Evolutionary conservation across 1,284 basidiomycete genomes (phyloP).

Genomic region (Agroathelia rolfsii): DNA sequence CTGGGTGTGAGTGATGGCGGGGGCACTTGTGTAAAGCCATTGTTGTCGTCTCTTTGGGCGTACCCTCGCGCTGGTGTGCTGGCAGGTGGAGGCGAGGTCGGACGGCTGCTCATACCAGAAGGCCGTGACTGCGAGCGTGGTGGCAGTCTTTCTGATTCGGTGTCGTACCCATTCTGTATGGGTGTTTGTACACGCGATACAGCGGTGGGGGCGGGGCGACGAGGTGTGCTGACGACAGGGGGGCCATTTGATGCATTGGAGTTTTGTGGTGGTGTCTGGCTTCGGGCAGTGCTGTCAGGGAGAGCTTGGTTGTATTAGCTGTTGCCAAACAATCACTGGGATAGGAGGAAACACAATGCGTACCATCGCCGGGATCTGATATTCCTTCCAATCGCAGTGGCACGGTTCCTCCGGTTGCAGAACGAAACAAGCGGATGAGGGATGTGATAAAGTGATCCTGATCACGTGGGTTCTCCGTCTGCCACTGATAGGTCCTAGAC

Average conservation of each 20-base stretch:
- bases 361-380: constrained; percentile 26
- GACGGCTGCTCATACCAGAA: not conserved
- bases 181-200: constrained; percentile 11
- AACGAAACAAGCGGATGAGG: constrained; percentile 60
- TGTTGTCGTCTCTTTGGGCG: no score
- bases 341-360: constrained; percentile 22
- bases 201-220: constrained; percentile 12
- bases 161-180: constrained; percentile 11
- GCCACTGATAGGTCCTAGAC: constrained; percentile 81
- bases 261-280: constrained; percentile 16
- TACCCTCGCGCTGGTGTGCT: no score
- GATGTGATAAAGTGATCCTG: constrained; percentile 66
- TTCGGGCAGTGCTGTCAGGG: constrained; percentile 20
- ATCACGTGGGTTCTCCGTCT: constrained; percentile 65
- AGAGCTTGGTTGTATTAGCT: constrained; percentile 9
- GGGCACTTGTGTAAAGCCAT: no score
- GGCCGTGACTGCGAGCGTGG: no score
- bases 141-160: no score
- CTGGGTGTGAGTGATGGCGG: no score
- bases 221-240: constrained; percentile 9
- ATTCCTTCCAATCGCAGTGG: constrained; percentile 49
- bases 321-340: constrained; percentile 3
- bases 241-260: constrained; percentile 20
- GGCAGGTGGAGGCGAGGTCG: no score
- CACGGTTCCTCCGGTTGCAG: constrained; percentile 39